Conservation (phyloP, 768 basidiomycete species). For the Pulveroboletus sp. region DNA sequence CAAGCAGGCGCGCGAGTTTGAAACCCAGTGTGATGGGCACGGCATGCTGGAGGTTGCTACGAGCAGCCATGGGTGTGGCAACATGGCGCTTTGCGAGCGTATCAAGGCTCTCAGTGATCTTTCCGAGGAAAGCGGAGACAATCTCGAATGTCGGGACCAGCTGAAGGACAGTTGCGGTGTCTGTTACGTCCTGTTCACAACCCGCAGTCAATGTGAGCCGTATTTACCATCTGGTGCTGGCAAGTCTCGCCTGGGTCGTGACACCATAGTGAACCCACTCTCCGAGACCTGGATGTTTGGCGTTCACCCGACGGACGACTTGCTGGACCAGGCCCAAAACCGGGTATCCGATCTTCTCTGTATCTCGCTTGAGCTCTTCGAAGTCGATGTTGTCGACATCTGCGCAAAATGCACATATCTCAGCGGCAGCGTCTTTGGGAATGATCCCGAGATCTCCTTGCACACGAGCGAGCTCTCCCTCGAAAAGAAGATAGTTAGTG, state of each 20-base stretch:
- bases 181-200: slow-evolving; percentile 41
- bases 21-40: slow-evolving; percentile 46
- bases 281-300: slow-evolving; percentile 31
- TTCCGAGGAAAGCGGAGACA: slow-evolving; percentile 25
- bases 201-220: background rate
- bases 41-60: slow-evolving; percentile 46
- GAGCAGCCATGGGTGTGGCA: slow-evolving; percentile 41
- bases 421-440: slow-evolving; percentile 34
- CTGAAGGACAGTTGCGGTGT: slow-evolving; percentile 42
- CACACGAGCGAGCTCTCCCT: slow-evolving; percentile 32
- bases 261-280: slow-evolving; percentile 48
- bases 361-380: slow-evolving; percentile 35
- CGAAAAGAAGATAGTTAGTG: slow-evolving; percentile 26
- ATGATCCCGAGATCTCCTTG: slow-evolving; percentile 39
- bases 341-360: slow-evolving; percentile 42
- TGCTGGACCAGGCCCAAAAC: slow-evolving; percentile 42
- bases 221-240: no score
- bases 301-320: slow-evolving; percentile 37
- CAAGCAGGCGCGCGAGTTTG: slow-evolving; percentile 41
- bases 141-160: slow-evolving; percentile 37
- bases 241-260: slow-evolving; percentile 39
- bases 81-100: slow-evolving; percentile 30
- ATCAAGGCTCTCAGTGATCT: slow-evolving; percentile 28
- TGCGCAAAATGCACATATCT: slow-evolving; percentile 33
- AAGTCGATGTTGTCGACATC: slow-evolving; percentile 36